These are phyloP conservation scores for Kodamaea suecica DNA, from an alignment of 1,139 yeast genomes.

Conservation along the genomic window DNA sequence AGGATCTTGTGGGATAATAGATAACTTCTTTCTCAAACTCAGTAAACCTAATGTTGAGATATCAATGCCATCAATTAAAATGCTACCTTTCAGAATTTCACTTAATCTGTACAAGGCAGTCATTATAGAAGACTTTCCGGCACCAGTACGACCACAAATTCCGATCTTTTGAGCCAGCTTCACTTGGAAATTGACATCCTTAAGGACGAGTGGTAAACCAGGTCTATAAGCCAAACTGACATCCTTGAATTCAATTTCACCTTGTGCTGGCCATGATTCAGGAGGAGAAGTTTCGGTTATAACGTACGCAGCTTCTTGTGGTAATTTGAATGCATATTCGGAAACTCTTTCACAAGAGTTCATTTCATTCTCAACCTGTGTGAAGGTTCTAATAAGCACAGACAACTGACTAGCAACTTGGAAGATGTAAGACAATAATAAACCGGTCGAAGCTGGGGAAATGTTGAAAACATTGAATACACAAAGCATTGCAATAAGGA, in stretches of 20 bases:
- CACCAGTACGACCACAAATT: constrained; percentile 79
- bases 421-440: constrained; percentile 59
- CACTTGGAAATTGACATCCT: constrained; percentile 46
- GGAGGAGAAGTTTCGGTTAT: constrained; percentile 52
- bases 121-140: constrained; percentile 72
- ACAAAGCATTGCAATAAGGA: constrained; percentile 57
- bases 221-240: constrained; percentile 70
- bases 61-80: constrained; percentile 60
- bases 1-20: constrained; percentile 81
- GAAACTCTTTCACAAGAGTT: constrained; percentile 81
- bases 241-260: constrained; percentile 52
- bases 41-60: constrained; percentile 53
- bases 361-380: constrained; percentile 79
- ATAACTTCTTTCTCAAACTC: constrained; percentile 56
- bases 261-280: constrained; percentile 42
- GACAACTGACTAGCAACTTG: constrained; percentile 49
- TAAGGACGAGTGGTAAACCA: constrained; percentile 70
- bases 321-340: constrained; percentile 55
- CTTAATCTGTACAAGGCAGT: constrained; percentile 60
- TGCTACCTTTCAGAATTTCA: constrained; percentile 52
- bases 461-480: constrained; percentile 61
- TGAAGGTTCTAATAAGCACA: constrained; percentile 49
- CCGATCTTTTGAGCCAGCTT: constrained; percentile 62
- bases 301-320: constrained; percentile 39
- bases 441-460: constrained; percentile 66